These are phyloP conservation scores for Roridomyces roridus DNA, from an alignment of 768 basidiomycete species.

Conservation along the genomic window DNA sequence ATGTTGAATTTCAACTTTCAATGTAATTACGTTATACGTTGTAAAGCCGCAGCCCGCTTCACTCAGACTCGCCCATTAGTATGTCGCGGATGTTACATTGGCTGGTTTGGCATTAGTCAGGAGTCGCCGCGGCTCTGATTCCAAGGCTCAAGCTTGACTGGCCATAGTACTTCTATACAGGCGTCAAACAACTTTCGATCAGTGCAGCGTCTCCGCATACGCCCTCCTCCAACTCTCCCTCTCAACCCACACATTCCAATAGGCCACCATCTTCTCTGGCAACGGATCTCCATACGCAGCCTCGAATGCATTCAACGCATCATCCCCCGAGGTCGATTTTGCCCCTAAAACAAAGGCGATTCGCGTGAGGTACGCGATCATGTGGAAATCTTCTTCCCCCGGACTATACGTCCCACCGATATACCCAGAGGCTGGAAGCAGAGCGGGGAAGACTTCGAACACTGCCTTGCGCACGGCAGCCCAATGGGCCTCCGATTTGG, in stretches of 20 bases:
- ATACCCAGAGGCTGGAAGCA: slow-evolving; percentile 50
- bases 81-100: too few species aligned
- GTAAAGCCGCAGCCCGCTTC: too few species aligned
- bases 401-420: slow-evolving; percentile 47
- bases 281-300: slow-evolving; percentile 42
- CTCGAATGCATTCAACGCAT: slow-evolving; percentile 45
- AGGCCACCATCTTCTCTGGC: slow-evolving; percentile 43
- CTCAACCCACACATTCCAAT: slow-evolving; percentile 49
- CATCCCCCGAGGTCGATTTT: slow-evolving; percentile 33
- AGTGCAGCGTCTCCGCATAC: slow-evolving; percentile 31
- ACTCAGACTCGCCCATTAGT: too few species aligned
- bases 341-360: slow-evolving; percentile 46
- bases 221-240: slow-evolving; percentile 52
- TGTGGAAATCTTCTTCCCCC: slow-evolving; percentile 60
- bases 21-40: too few species aligned
- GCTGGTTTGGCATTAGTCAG: too few species aligned
- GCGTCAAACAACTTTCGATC: too few species aligned
- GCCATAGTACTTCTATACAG: too few species aligned
- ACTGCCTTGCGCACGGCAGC: slow-evolving; percentile 41
- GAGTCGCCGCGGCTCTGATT: too few species aligned
- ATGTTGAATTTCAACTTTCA: too few species aligned
- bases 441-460: slow-evolving; percentile 41
- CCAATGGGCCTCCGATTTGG: slow-evolving; percentile 44
- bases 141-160: too few species aligned
- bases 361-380: slow-evolving; percentile 57